Base-by-base conservation (phyloP, 2,329 filamentous ascomycete species). In the Coniochaeta pulveracea region DNA sequence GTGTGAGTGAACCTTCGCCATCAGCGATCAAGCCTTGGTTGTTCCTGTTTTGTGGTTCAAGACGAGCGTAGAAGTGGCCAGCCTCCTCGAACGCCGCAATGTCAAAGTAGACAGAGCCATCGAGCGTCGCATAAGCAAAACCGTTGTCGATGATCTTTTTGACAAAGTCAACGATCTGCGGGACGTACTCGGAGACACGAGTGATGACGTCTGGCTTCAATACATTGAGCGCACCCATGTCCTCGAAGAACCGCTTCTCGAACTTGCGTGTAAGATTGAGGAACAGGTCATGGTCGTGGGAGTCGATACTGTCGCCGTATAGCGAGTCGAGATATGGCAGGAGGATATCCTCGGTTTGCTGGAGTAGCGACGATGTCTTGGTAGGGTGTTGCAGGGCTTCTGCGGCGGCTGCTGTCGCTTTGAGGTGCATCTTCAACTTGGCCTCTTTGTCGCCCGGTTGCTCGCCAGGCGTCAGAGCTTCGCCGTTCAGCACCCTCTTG, bases 61-160 rank as follows among this genome's bases (percentile, higher is more conserved):
- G 62, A 34, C 85, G 71, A 4, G 88, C 85, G 51, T 96, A 96
- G 3, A 76, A 72, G 52, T 94, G 86, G 1, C 88, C 86, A 0
- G 75, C 76, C 44, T 76, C 75, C 52, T 95, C 86, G 48, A 94
- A 96, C 0, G 83, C 75, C 4, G 69, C 64, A 42, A 93, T 95
- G 47, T 95, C 89, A 42, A 95, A 96, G 57, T 95, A 95, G 1
- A 96, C 85, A 0, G 85, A 93, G 1, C 86, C 88, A 45, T 91
- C 82, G 0, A 49, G 15, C 3, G 67, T 60, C 47, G 75, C 69
- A 44, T 96, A 96, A 2, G 80, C 89, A 45, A 88, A 95, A 0
- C 83, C 81, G 50, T 94, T 93, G 33, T 80, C 63, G 15, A 93
- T 75, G 36, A 94, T 84, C 42, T 72, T 76, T 47, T 89, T 72